These are phyloP conservation scores for Arthrinium puccinioides DNA, from an alignment of 2,329 filamentous ascomycete species.

Conservation along the genomic window DNA sequence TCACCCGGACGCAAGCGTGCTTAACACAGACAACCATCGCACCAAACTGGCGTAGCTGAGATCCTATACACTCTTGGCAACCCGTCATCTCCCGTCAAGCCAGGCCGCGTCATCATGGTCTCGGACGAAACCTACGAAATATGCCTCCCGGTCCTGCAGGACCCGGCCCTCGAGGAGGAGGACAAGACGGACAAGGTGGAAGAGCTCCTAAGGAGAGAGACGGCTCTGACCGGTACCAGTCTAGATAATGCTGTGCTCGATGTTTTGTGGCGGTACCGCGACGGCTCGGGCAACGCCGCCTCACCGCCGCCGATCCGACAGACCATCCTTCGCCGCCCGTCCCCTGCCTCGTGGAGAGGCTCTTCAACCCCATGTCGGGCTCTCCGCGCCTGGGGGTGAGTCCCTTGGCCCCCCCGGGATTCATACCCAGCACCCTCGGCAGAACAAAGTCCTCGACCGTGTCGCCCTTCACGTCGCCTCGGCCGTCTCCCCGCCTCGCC, in stretches of 20 bases:
- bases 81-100: slow-evolving; percentile 8
- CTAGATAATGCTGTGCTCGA: slow-evolving; percentile 89
- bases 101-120: slow-evolving; percentile 54
- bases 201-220: slow-evolving; percentile 74
- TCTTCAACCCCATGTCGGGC: slow-evolving; percentile 64
- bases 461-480: slow-evolving; percentile 89
- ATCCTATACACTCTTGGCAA: too few relatives aligned
- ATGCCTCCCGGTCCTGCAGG: slow-evolving; percentile 81
- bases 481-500: slow-evolving; percentile 84
- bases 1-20: slow-evolving; percentile 6
- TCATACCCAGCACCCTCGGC: slow-evolving; percentile 69
- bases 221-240: slow-evolving; percentile 63
- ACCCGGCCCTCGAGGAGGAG: slow-evolving; percentile 79
- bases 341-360: slow-evolving; percentile 85
- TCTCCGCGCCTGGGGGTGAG: slow-evolving; percentile 77
- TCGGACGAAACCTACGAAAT: slow-evolving; percentile 89
- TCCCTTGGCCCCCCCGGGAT: slow-evolving; percentile 77
- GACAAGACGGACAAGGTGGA: slow-evolving; percentile 91
- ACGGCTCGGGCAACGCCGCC: slow-evolving; percentile 53
- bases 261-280: slow-evolving; percentile 79
- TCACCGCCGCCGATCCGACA: slow-evolving; percentile 83
- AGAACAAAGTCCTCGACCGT: slow-evolving; percentile 71
- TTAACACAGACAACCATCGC: slow-evolving; percentile 7
- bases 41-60: slow-evolving; percentile 6
- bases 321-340: slow-evolving; percentile 82